These are phyloP conservation scores for Suhomyces faveliae DNA, from an alignment of 805 yeast species.

Conservation along the genomic window DNA sequence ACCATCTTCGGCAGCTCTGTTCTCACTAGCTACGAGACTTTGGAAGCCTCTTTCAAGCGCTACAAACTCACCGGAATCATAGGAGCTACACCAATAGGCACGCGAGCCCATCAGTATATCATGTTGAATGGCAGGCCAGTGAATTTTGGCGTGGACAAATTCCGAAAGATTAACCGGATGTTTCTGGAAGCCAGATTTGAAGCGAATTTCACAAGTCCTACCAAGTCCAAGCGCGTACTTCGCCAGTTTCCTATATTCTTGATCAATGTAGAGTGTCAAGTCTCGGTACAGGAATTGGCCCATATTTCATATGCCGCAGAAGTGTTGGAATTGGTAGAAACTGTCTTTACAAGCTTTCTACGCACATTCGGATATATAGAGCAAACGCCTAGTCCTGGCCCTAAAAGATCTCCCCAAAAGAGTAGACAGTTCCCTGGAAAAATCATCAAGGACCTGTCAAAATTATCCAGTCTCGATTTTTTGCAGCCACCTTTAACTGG, in stretches of 20 bases:
- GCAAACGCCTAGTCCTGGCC: not conserved
- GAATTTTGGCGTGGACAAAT: constrained; percentile 9
- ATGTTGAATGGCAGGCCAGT: constrained; percentile 43
- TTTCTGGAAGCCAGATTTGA: constrained; percentile 22
- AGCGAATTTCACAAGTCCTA: not conserved
- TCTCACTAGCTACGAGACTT: constrained; percentile 19
- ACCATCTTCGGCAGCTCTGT: constrained; percentile 30
- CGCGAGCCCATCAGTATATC: constrained; percentile 43
- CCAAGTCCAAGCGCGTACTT: constrained; percentile 20
- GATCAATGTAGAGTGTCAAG: constrained; percentile 27
- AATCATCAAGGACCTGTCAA: too few species aligned
- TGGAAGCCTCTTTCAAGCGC: constrained; percentile 24
- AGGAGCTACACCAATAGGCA: constrained; percentile 32
- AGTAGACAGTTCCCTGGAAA: too few species aligned
- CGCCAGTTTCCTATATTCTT: constrained; percentile 39
- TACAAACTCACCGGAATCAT: constrained; percentile 38
- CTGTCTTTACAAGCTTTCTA: constrained; percentile 19
- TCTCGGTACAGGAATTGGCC: constrained; percentile 31
- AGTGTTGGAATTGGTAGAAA: constrained; percentile 25
- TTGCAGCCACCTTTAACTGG: too few species aligned
- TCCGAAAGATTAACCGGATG: constrained; percentile 18
- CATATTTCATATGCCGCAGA: constrained; percentile 39
- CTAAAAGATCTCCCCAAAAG: too few species aligned
- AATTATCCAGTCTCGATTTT: too few species aligned
- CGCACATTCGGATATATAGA: not conserved